Base-by-base conservation (phyloP, 331 rosid species). In the Spiraea crenata region DNA sequence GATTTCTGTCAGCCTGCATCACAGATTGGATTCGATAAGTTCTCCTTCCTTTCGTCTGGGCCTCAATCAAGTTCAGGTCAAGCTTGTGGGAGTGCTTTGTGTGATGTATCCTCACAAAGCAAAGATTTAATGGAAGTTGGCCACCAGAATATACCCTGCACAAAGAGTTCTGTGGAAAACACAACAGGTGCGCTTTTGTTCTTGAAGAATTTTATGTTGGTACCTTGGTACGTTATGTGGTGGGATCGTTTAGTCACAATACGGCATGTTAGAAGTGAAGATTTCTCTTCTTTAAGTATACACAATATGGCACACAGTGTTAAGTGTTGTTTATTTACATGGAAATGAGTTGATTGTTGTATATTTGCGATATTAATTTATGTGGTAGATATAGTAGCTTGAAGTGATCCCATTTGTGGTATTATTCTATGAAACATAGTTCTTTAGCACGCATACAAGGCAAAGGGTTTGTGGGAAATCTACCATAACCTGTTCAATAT, bases 1-100 rank as follows among this genome's bases (percentile, higher is more conserved):
- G 98, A 93, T 70, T 83, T 79, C 82, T 90, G 89, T 81, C 93
- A 85, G 50, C 82, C 93, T 5, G 71, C 89, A 0, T 57, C 85
- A 2, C 89, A 85, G 69, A 38, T 71, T 60, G 93, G 88, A 64
- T 60, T 80, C 3, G 96, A 93, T 63, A 93, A 82, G 61, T 93
- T 93, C 85, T 81, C 95, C 48, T 89, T 90, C 78, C 82, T 20
- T 75, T 80, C 97, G 31, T 63, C 89, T 5, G 88, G 77, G 11
- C 50, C 76, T 70, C 81, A 76, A 46, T 67, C 74, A 2, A 68
- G 57, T 60, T 80, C 85, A n/a, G 87, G 80, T 44, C 87, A 82
- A 80, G 75, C 85, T 39, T 76, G 69, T 20, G 86, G 81, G 51
- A 79, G 34, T 77, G 85, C 74, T 20, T 45, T 61, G 19, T 44